phyloP scores from a whole-genome alignment of 345 rosid genomes.

The Noccaea bulbosa region DNA sequence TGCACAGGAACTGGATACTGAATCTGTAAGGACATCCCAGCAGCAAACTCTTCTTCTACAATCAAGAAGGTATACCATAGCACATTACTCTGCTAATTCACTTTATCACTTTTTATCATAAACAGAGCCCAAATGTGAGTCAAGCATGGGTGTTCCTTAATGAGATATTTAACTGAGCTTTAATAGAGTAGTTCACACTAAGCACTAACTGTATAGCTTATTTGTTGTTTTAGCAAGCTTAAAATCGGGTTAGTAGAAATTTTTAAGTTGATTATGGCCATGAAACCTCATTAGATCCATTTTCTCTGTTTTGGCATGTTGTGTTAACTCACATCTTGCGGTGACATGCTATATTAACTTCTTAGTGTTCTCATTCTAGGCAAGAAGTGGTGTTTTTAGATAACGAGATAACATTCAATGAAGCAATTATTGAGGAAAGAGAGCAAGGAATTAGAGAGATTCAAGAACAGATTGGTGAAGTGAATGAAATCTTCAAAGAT shows the following conservation, averaged over 20 bases:
- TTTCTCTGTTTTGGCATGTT: slow-evolving; percentile 11
- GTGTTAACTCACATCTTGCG: slow-evolving; percentile 4
- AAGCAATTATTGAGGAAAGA: slow-evolving; percentile 75
- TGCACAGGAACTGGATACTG: slow-evolving; percentile 59
- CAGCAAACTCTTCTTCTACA: slow-evolving; percentile 61
- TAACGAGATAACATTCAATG: slow-evolving; percentile 72
- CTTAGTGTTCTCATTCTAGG: slow-evolving; percentile 40
- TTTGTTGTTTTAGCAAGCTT: background rate
- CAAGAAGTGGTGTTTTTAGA: slow-evolving; percentile 64
- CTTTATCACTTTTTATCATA: background rate
- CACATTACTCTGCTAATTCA: background rate
- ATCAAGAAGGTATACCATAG: slow-evolving; percentile 52
- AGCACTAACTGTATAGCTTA: background rate
- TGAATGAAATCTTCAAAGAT: slow-evolving; percentile 80
- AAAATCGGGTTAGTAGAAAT: background rate
- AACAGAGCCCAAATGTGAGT: background rate
- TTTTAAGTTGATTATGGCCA: slow-evolving; percentile 7
- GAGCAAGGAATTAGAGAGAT: slow-evolving; percentile 79
- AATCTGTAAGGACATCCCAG: slow-evolving; percentile 49
- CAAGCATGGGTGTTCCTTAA: slow-evolving; percentile 1
- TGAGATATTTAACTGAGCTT: background rate
- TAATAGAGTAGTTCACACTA: no score
- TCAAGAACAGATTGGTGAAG: slow-evolving; percentile 70
- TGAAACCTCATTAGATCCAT: slow-evolving; percentile 15
- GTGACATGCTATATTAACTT: slow-evolving; percentile 13